Base-by-base conservation (phyloP, 495 filamentous ascomycete genomes). In the Bathelium albidoporum region DNA sequence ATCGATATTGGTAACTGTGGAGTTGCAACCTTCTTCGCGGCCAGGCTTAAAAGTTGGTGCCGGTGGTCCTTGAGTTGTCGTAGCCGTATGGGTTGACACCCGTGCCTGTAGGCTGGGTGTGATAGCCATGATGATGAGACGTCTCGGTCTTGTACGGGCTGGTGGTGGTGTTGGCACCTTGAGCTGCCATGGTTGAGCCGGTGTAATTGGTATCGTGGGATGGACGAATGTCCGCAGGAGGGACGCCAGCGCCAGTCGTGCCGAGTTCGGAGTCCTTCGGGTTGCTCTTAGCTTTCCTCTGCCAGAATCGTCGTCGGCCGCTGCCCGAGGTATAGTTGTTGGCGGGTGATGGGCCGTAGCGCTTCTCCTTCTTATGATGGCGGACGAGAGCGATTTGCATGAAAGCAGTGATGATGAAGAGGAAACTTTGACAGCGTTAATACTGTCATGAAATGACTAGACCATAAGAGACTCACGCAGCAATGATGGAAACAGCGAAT, bases 311-410 rank as follows among this genome's bases (percentile, higher is more conserved):
- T 39, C 76, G 72, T 31, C 75, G 79, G 65, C 79, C 79, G 60
- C 76, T 83, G 60, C 89, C 90, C 31, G 81, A 84, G 22, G 88
- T 91, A 77, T 92, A 91, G 72, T 83, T 79, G 79, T 91, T 93
- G 59, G 81, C 79, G 9, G 89, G 89, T 64, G 83, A 81, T 28
- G 90, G 89, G 41, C 88, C 89, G 77, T 85, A 90, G 59, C 87
- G 84, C 74, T 87, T 87, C 77, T 94, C 88, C 70, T 86, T 86
- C 70, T 85, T 82, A 76, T 87, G 87, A 73, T 89, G 79, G 63
- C 86, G 85, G 68, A 81, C 81, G 18, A 90, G 79, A 22, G 80
- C 73, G 62, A 87, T 59, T 70, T 90, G 87, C 65, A 88, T 64
- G 58, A 45, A 43, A 28, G 69, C 69, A 7, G 67, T 69, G 43